Percentiles rank a stretch among this genome's conserved stretches.
Evolutionary conservation across 78 protist species (phyloP).

Genomic region (Isochrysis galbana): DNA sequence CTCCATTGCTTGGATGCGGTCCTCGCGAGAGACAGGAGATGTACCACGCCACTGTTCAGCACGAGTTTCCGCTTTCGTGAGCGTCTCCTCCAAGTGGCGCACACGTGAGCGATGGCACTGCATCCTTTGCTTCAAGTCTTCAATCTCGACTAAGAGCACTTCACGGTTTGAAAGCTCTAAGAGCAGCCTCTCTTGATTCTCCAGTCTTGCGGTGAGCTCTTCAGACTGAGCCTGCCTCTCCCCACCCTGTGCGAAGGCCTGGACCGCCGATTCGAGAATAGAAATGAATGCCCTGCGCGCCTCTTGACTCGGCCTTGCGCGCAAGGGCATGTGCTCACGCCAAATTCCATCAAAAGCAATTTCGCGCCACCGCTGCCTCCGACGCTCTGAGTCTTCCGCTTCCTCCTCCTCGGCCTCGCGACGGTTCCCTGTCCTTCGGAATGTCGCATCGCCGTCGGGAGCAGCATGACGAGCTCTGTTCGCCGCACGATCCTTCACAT

Average conservation of each 20-base stretch:
- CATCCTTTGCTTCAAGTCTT: neutral
- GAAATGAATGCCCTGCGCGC: neutral
- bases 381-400: neutral
- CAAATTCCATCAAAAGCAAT: neutral
- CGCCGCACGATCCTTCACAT: neutral
- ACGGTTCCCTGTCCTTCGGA: neutral
- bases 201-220: neutral
- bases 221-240: neutral
- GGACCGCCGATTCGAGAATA: neutral
- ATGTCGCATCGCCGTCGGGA: neutral
- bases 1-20: constrained; percentile 5
- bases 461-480: neutral
- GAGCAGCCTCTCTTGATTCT: neutral
- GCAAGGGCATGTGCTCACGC: neutral
- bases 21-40: neutral
- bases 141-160: neutral
- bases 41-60: neutral
- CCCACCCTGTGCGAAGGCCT: neutral
- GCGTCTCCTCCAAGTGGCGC: neutral
- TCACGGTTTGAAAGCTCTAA: neutral
- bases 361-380: constrained; percentile 4
- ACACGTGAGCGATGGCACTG: neutral
- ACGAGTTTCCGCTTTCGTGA: neutral
- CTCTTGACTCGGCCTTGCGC: neutral
- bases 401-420: neutral